Evolutionary conservation across 352 stramenopile species (phyloP), one percentile per base, ranked within the genome.

Genomic region (Phytophthora colocasiae): DNA sequence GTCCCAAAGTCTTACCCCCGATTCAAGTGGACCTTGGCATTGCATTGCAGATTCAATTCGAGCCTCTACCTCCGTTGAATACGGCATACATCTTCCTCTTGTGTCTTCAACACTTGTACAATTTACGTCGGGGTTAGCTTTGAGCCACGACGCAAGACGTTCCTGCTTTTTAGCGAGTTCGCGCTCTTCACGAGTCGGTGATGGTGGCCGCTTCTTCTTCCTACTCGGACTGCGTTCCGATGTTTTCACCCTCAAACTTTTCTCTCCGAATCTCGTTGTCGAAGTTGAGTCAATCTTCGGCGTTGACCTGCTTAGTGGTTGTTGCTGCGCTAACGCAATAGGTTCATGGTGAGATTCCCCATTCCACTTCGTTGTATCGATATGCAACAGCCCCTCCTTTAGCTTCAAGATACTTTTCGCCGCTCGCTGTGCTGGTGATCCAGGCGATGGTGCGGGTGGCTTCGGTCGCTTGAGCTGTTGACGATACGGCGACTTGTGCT

Each of bases 391-490:
- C 32, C 74, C 77, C 19, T 83, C 65, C 53, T 78, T 80, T 36
- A 90, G 51, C 39, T 82, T 65, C 26, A 87, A 72, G 8, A 90
- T 88, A 58, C 71, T 77, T 61, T 77, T 82, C 12, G 72, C 81
- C 3, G 81, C 81, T 57, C 69, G 81, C 39, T 85, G 78, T 3
- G 77, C 75, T 19, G 78, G 78, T n/a, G 81, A 84, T 44, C 70
- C 53, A 9, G 47, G 41, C 4, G 67, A 59, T 41, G 56, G 69
- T 32, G 49, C 32, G 15, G 46, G 47, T 39, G 38, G 7, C 31
- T 63, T 74, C 22, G 47, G 63, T 4, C 55, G 63, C 3, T 64
- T 49, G 1, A 83, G 64, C 6, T 9, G 32, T 44, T 78, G 75
- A 12, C 58, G 55, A 54, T 86, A 87, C n/a, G 78, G 77, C 43